These are phyloP conservation scores for Bothriochloa decipiens DNA, from an alignment of 176 grass and related monocot species.

Conservation along the genomic window DNA sequence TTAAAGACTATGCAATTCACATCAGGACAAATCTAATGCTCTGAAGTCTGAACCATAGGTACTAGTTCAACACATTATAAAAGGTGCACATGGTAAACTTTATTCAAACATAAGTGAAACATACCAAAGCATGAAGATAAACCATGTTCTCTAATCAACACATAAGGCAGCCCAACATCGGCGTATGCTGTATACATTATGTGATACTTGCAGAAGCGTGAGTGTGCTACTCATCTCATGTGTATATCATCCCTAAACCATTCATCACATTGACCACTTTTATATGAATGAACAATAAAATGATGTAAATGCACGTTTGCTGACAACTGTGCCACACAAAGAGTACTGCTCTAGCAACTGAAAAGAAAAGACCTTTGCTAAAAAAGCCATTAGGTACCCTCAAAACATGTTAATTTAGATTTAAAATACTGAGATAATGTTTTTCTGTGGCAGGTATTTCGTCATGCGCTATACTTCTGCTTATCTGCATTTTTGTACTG, in stretches of 20 bases:
- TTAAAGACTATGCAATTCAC: background rate
- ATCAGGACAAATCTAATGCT: background rate
- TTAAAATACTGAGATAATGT: slow-evolving; percentile 16
- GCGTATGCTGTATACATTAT: background rate
- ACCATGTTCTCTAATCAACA: background rate
- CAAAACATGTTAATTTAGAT: background rate
- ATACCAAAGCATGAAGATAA: slow-evolving; percentile 16
- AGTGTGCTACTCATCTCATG: background rate
- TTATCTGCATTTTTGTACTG: slow-evolving; percentile 42
- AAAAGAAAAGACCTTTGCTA: background rate
- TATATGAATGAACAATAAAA: background rate
- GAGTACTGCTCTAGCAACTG: slow-evolving; percentile 7
- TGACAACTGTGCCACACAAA: background rate
- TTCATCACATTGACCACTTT: background rate
- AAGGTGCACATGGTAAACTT: background rate
- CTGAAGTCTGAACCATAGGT: background rate
- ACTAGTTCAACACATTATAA: background rate
- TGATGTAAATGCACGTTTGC: background rate
- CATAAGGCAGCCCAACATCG: background rate
- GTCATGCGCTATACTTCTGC: slow-evolving; percentile 12
- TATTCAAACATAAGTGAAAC: background rate
- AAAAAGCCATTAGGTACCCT: background rate
- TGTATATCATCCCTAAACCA: slow-evolving; percentile 10
- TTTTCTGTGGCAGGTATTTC: slow-evolving; percentile 45
- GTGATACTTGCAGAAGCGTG: background rate